Base-by-base conservation (phyloP, 768 basidiomycete species). In the Russula griseocarnosa region DNA sequence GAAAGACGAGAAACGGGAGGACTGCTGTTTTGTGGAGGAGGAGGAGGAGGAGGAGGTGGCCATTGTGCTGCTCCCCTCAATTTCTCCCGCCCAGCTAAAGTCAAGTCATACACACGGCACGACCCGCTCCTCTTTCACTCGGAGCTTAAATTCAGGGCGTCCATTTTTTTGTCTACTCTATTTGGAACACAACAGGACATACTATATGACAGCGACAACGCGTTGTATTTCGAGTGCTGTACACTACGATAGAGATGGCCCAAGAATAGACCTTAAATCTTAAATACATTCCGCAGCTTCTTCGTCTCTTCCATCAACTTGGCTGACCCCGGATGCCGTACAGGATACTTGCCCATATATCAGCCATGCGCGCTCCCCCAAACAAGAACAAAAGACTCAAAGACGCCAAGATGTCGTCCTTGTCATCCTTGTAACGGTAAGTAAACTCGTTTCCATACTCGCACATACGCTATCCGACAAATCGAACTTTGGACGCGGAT, bases 1-100 rank as follows among this genome's bases (percentile, higher is more conserved):
- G 47, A 69, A 34, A 5, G 67, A 61, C 2, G 67, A 69, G 52
- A 69, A 69, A 47, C 55, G 67, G 18, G 67, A 69, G 14, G 60
- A 52, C 2, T 47, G 40, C 22, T 66, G 62, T 50, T 50, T 50
- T 18, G 49, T 50, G 26, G 49, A 50, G 13, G 60, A 51, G 9
- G 34, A 50, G 9, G 32, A 34, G 10, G 67, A 57, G 36, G 66
- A 63, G 8, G 67, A 57, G 36, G 66, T 61, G 8, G 66, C 46
- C 67, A 67, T 67, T 18, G 51, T 47, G 22, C 46, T 47, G 22
- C 46, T 22, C 46, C 46, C 24, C 46, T 22, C n/a, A 47, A 47
- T 22, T n/a, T 1, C 46, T 47, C 46, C 20, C 44, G 20, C 20
- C 20, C n/a, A 1, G 44, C n/a, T 11, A n/a, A 11, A 47, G 4